These are phyloP conservation scores for Fusarium marasasianum DNA, from an alignment of 2,329 filamentous ascomycete species.

Conservation along the genomic window DNA sequence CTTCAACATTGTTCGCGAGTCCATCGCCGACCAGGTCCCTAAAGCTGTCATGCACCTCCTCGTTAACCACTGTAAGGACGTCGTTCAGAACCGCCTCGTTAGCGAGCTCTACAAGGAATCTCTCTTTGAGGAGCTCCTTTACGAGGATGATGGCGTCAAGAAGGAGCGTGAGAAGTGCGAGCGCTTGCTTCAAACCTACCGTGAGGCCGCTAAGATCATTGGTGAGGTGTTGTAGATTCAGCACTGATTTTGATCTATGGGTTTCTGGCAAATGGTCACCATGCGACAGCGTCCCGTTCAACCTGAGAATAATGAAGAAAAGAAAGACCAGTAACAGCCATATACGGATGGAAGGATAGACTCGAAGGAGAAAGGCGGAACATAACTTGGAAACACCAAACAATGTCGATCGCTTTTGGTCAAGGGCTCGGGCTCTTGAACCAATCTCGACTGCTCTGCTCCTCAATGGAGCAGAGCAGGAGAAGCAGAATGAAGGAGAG, in stretches of 20 bases:
- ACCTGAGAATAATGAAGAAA: constrained; percentile 34
- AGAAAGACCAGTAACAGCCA: constrained; percentile 21
- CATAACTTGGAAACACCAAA: constrained; percentile 24
- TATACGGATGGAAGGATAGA: constrained; percentile 28
- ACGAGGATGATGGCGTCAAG: constrained; percentile 97
- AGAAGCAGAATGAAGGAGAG: constrained; percentile 13
- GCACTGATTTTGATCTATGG: background rate
- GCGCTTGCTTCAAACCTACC: constrained; percentile 92
- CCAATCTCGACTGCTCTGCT: constrained; percentile 25
- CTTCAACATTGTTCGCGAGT: constrained; percentile 98
- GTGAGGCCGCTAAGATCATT: constrained; percentile 97
- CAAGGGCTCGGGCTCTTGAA: constrained; percentile 20
- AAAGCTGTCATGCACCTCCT: constrained; percentile 99
- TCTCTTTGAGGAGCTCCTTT: constrained; percentile 90
- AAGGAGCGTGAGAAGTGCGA: constrained; percentile 99
- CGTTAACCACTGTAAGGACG: constrained; percentile 98
- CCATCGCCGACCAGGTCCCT: constrained; percentile 97
- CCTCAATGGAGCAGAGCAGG: background rate
- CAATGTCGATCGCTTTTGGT: constrained; percentile 28
- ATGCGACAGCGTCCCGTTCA: constrained; percentile 22
- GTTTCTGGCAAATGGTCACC: constrained; percentile 14
- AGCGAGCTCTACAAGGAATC: constrained; percentile 94
- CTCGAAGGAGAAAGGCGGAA: constrained; percentile 26
- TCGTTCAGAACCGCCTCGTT: constrained; percentile 95
- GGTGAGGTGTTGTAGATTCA: constrained; percentile 83